These are phyloP conservation scores for Ophiognomonia clavigignenti-juglandacearum DNA, from an alignment of 2,329 filamentous ascomycete genomes.

Conservation along the genomic window DNA sequence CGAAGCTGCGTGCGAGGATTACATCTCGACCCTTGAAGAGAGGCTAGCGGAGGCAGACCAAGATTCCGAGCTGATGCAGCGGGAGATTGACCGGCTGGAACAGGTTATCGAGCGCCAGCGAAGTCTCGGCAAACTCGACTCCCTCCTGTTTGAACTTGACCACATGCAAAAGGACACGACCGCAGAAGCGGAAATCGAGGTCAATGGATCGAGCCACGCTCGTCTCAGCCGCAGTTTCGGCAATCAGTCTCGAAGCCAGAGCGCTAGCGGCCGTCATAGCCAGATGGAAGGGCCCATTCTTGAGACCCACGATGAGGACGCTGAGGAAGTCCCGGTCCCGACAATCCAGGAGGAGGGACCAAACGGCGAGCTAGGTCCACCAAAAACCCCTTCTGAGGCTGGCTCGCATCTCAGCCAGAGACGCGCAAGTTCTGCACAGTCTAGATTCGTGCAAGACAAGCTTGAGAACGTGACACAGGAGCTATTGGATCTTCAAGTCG, in stretches of 20 bases:
- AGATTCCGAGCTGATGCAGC: slow-evolving; percentile 93
- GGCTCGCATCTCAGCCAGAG: slow-evolving; percentile 31
- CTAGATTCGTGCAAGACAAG: slow-evolving; percentile 84
- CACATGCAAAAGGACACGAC: slow-evolving; percentile 61
- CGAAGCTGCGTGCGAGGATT: slow-evolving; percentile 87
- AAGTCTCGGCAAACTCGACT: slow-evolving; percentile 91
- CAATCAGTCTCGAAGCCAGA: slow-evolving; percentile 51
- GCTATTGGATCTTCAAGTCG: slow-evolving; percentile 80
- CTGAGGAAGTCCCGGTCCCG: slow-evolving; percentile 12
- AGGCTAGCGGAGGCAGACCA: slow-evolving; percentile 93
- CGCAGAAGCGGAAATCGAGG: slow-evolving; percentile 30
- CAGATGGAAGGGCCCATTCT: slow-evolving; percentile 51
- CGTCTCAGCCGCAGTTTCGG: slow-evolving; percentile 36
- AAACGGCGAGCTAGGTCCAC: slow-evolving; percentile 28
- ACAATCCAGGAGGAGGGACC: slow-evolving; percentile 23
- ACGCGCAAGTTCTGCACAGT: slow-evolving; percentile 68
- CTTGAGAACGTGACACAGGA: slow-evolving; percentile 88
- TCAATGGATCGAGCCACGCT: slow-evolving; percentile 38
- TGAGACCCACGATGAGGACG: slow-evolving; percentile 44
- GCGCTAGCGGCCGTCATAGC: slow-evolving; percentile 49
- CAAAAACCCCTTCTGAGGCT: slow-evolving; percentile 21
- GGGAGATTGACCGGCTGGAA: slow-evolving; percentile 89
- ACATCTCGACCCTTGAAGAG: slow-evolving; percentile 95
- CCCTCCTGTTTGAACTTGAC: slow-evolving; percentile 85
- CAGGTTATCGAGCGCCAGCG: slow-evolving; percentile 93